These are phyloP conservation scores for Spinacia oleracea DNA, from an alignment of 179 eudicot species.

Conservation along the genomic window DNA sequence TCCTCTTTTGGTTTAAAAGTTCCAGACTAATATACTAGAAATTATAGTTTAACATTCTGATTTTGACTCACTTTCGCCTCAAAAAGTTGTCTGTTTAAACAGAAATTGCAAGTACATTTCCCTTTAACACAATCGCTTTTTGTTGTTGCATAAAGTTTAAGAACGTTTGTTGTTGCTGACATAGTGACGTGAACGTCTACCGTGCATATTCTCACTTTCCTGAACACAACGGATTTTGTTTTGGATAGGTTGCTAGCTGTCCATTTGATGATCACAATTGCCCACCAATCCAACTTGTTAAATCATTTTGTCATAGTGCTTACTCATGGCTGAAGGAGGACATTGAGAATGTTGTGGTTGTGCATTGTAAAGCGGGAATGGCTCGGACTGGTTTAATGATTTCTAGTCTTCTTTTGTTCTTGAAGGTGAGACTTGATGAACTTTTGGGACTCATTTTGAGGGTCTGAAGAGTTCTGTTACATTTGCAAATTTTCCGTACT, in stretches of 20 bases:
- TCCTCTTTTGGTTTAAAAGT: not conserved
- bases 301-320: slow-evolving; percentile 87
- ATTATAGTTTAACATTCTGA: not conserved
- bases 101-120: not conserved
- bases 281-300: slow-evolving; percentile 88
- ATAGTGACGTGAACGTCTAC: not conserved
- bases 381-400: slow-evolving; percentile 99
- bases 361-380: slow-evolving; percentile 99
- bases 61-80: not conserved
- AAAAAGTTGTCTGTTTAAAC: not conserved
- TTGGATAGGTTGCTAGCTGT: slow-evolving; percentile 75
- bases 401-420: slow-evolving; percentile 79
- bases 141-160: not conserved
- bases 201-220: not conserved
- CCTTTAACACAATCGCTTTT: not conserved
- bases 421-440: slow-evolving; percentile 57
- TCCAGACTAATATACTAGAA: too few species aligned
- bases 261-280: slow-evolving; percentile 99
- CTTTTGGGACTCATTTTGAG: slow-evolving; percentile 11
- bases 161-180: not conserved
- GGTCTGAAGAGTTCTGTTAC: not conserved
- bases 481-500: slow-evolving; percentile 5
- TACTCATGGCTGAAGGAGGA: slow-evolving; percentile 98
- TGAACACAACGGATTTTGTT: not conserved
- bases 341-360: slow-evolving; percentile 94